Evolutionary conservation across 192 early-diverging fungal species (phyloP).

Genomic region (Umbelopsis sp.): DNA sequence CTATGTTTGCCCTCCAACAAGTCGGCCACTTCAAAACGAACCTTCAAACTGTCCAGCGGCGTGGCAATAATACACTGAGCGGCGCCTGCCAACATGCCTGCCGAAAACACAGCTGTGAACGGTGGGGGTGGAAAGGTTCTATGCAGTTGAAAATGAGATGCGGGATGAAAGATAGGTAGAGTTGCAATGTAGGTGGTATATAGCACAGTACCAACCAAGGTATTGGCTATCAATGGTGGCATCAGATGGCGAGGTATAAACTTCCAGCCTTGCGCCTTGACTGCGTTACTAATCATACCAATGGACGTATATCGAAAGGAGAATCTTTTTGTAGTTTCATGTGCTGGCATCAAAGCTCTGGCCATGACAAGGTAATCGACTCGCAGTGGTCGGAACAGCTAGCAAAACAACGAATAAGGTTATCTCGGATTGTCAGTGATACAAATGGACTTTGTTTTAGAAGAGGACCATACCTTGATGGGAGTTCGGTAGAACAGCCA

Average conservation of each 20-base stretch:
- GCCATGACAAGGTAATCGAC: slow-evolving; percentile 82
- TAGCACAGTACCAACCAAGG: slow-evolving; percentile 70
- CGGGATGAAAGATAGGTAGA: slow-evolving; percentile 54
- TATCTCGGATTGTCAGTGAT: neutral
- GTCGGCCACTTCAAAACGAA: slow-evolving; percentile 77
- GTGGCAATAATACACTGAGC: slow-evolving; percentile 76
- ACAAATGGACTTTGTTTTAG: neutral
- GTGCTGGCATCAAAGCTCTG: slow-evolving; percentile 66
- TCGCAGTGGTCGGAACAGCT: slow-evolving; percentile 76
- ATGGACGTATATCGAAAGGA: slow-evolving; percentile 68
- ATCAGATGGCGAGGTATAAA: slow-evolving; percentile 73
- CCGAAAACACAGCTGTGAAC: slow-evolving; percentile 53
- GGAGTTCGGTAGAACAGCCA: slow-evolving; percentile 61
- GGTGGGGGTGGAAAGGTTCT: slow-evolving; percentile 54
- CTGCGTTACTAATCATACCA: slow-evolving; percentile 72
- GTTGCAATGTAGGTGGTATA: slow-evolving; percentile 75
- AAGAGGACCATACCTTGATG: slow-evolving; percentile 50
- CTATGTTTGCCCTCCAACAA: slow-evolving; percentile 69
- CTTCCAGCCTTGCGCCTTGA: slow-evolving; percentile 67
- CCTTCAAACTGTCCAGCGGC: slow-evolving; percentile 73
- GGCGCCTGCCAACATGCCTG: slow-evolving; percentile 63
- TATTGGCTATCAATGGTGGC: slow-evolving; percentile 76
- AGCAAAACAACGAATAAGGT: neutral
- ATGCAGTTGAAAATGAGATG: slow-evolving; percentile 49
- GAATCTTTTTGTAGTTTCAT: slow-evolving; percentile 36